These are phyloP conservation scores for Lentinula raphanica DNA, from an alignment of 768 basidiomycete genomes.

Conservation along the genomic window DNA sequence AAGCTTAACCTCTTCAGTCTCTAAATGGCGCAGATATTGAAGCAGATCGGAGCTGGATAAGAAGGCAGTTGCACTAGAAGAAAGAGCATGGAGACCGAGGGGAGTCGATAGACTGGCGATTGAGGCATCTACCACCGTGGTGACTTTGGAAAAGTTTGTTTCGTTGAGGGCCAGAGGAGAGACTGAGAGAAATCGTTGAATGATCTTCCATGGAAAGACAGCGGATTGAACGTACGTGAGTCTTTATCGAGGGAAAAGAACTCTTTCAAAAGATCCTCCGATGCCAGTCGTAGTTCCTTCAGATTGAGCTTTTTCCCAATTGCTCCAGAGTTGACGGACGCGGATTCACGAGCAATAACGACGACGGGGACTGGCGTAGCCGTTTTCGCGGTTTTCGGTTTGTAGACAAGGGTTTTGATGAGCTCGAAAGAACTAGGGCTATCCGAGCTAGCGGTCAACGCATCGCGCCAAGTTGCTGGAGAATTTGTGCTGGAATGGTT, in stretches of 20 bases:
- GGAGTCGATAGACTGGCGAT: conserved; percentile 63
- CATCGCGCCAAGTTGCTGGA: conserved; percentile 73
- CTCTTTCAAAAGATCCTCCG: conserved; percentile 79
- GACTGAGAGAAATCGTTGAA: conserved; percentile 41
- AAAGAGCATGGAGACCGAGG: conserved; percentile 73
- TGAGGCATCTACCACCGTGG: conserved; percentile 73
- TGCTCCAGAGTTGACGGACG: conserved; percentile 74
- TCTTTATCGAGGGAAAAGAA: conserved; percentile 84
- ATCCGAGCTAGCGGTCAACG: conserved; percentile 47
- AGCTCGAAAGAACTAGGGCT: conserved; percentile 62
- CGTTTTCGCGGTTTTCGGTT: conserved; percentile 92
- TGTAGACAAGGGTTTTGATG: conserved; percentile 89
- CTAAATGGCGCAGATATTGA: conserved; percentile 65
- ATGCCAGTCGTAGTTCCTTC: conserved; percentile 84
- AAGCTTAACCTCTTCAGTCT: conserved; percentile 59
- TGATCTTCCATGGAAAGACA: conserved; percentile 8
- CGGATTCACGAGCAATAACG: conserved; percentile 78
- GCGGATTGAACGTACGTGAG: conserved; percentile 55
- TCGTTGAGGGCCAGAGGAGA: conserved; percentile 72
- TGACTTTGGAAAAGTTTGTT: conserved; percentile 61
- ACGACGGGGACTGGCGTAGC: conserved; percentile 81
- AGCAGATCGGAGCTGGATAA: conserved; percentile 72
- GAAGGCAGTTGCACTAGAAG: conserved; percentile 70
- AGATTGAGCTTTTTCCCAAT: conserved; percentile 76
- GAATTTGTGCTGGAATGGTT: conserved; percentile 61